These are phyloP conservation scores for Laguncularia racemosa DNA, from an alignment of 345 rosid species.

Conservation along the genomic window DNA sequence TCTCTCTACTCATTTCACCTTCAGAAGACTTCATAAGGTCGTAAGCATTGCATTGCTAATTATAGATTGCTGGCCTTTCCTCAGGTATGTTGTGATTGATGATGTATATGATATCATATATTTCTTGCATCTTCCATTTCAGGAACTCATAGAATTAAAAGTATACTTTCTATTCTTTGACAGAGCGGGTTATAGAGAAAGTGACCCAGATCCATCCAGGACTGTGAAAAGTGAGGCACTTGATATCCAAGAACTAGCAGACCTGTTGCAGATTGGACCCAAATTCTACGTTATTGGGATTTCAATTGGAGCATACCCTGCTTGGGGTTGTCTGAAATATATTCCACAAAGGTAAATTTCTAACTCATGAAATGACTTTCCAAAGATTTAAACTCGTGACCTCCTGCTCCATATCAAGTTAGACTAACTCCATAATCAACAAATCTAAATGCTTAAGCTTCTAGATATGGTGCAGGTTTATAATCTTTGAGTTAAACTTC, in stretches of 20 bases:
- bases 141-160: constrained; percentile 59
- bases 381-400: constrained; percentile 54
- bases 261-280: constrained; percentile 62
- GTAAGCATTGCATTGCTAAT: no score
- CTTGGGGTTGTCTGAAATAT: constrained; percentile 70
- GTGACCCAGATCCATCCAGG: constrained; percentile 76
- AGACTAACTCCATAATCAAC: neutral
- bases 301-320: constrained; percentile 72
- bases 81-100: no score
- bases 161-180: constrained; percentile 62
- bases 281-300: constrained; percentile 70
- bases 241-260: constrained; percentile 80
- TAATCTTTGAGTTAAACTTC: neutral
- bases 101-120: no score
- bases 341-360: constrained; percentile 63
- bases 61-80: no score
- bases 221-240: constrained; percentile 72
- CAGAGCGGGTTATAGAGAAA: constrained; percentile 93
- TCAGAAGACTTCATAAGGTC: no score
- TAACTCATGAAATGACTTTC: neutral
- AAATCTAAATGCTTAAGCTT: neutral
- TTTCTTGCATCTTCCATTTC: constrained; percentile 9
- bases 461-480: neutral
- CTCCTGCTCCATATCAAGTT: constrained; percentile 26
- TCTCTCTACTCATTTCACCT: no score